Base-by-base conservation (phyloP, 805 yeast species). In the Metschnikowia lochheadii region DNA sequence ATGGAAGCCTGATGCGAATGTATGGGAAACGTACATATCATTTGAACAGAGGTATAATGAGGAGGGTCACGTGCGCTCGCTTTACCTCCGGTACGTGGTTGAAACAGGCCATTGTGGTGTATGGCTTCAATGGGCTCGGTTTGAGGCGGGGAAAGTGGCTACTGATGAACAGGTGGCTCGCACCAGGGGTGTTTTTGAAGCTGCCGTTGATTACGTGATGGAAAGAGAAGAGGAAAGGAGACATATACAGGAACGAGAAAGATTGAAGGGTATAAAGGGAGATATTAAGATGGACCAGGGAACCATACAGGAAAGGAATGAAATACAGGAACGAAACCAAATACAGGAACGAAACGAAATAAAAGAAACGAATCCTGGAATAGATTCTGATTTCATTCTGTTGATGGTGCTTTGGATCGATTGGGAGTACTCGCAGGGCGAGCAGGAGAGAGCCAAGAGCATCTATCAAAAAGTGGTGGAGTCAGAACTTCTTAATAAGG, bases 111-210 rank as follows among this genome's bases (percentile, higher is more conserved):
- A 62, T 5, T 66, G 79, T 1, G 74, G 68, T 11, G 80, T 84
- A 17, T 91, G 97, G 96, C 54, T 78, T 23, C 75, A 76, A 49
- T 91, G 96, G 96, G 75, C 82, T 1, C 70, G 74, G 20, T 89
- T 87, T 61, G 97, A 91, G 64, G 73, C 76, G 41, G 26, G 40
- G 3, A 39, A 35, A 11, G 40, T 35, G 21, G 73, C 73, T 23
- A 53, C 53, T 21, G 54, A 53, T 2, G 52, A 49, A 6, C 62
- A 54, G 67, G 70, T 62, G 80, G 86, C 34, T 26, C 66, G 76
- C 18, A 78, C 81, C 2, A 68, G 95, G 49, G 78, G 81, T 40
- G 84, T 88, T 1, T 89, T 78, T 65, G 82, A 83, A n/a, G 59
- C 81, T 3, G 86, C 88, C 0, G 72, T 84, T 20, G 92, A 88